Conservation (phyloP, 345 rosid genomes). For the Mallotus nudiflorus region DNA sequence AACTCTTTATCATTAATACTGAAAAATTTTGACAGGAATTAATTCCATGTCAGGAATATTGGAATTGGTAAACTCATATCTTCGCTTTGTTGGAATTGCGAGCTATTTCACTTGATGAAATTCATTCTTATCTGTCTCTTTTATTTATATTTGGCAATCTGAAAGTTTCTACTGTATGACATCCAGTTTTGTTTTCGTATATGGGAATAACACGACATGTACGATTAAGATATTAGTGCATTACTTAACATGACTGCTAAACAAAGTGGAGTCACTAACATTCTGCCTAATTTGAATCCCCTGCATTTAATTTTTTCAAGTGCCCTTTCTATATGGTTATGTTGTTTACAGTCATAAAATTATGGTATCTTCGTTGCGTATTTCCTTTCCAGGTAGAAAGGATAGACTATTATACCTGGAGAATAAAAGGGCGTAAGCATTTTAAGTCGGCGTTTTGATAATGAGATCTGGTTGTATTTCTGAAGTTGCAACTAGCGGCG, state of each 20-base stretch:
- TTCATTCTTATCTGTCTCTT: background rate
- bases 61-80: too few relatives aligned
- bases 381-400: background rate
- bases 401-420: background rate
- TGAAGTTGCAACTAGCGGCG: background rate
- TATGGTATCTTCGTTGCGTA: background rate
- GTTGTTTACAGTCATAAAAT: background rate
- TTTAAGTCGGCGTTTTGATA: background rate
- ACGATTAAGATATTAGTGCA: background rate
- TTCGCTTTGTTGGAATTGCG: background rate
- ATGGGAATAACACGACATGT: background rate
- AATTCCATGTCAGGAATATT: background rate
- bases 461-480: background rate
- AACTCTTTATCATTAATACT: too few relatives aligned
- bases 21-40: background rate
- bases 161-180: background rate
- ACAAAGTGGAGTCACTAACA: background rate
- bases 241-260: background rate
- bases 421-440: background rate
- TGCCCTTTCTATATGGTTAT: background rate
- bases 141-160: background rate
- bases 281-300: slow-evolving; percentile 2
- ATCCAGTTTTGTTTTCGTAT: background rate
- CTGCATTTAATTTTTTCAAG: background rate
- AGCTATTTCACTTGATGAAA: background rate